Evolutionary conservation across 2,329 filamentous ascomycete species (phyloP).

Genomic region (Pyrenophora graminea): DNA sequence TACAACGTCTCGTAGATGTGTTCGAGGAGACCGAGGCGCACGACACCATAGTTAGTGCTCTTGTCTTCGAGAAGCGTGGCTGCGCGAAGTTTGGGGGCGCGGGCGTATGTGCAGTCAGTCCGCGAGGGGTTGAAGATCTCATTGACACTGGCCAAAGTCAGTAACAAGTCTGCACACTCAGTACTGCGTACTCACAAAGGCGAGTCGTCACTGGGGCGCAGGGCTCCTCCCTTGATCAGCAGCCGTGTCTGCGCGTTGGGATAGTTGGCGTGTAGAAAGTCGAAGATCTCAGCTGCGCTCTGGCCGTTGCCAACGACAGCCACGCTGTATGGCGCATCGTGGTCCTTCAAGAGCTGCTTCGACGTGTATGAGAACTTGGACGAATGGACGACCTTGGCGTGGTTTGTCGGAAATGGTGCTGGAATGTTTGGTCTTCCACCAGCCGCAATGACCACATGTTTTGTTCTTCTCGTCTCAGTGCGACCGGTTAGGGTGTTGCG

Average conservation of each 20-base stretch:
- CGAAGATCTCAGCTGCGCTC: slow-evolving; percentile 93
- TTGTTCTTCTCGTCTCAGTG: slow-evolving; percentile 59
- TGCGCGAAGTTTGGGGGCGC: slow-evolving; percentile 65
- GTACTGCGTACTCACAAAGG: slow-evolving; percentile 73
- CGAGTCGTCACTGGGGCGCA: slow-evolving; percentile 91
- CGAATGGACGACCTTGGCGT: slow-evolving; percentile 81
- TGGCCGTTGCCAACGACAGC: slow-evolving; percentile 89
- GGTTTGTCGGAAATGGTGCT: slow-evolving; percentile 67
- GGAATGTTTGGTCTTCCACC: slow-evolving; percentile 74
- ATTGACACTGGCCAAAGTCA: slow-evolving; percentile 70
- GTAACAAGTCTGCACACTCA: slow-evolving; percentile 3
- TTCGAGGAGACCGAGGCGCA: slow-evolving; percentile 88
- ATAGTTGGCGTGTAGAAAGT: slow-evolving; percentile 80
- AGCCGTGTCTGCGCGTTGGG: slow-evolving; percentile 78
- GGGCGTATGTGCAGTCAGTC: slow-evolving; percentile 75
- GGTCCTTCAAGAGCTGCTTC: slow-evolving; percentile 62
- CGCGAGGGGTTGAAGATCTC: slow-evolving; percentile 92
- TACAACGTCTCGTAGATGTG: slow-evolving; percentile 87
- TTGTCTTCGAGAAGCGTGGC: slow-evolving; percentile 69
- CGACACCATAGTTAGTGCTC: slow-evolving; percentile 92
- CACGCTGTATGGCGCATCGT: slow-evolving; percentile 67
- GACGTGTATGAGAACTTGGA: slow-evolving; percentile 77
- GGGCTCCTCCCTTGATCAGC: slow-evolving; percentile 79
- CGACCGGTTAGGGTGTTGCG: slow-evolving; percentile 64
- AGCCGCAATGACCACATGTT: slow-evolving; percentile 71